Evolutionary conservation across 306 rosid species (phyloP).

Genomic region (Sechiopsis laciniata): DNA sequence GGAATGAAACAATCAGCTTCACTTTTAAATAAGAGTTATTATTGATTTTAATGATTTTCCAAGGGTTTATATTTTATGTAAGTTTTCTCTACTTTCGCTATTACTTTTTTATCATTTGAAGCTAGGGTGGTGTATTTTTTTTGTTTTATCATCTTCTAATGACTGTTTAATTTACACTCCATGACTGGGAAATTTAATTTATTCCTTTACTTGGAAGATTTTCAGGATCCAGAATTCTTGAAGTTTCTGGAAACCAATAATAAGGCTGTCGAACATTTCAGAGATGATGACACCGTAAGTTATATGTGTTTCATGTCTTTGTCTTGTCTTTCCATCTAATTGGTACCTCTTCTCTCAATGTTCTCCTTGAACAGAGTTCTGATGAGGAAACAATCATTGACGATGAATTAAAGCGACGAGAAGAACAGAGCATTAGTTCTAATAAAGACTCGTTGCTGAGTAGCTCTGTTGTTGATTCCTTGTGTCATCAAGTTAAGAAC

Average conservation of each 20-base stretch:
- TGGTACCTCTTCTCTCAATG: neutral
- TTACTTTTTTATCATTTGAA: neutral
- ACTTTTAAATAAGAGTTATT: neutral
- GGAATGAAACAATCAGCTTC: neutral
- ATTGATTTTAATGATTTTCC: neutral
- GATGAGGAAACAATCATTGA: constrained; percentile 51
- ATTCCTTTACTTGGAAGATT: constrained; percentile 30
- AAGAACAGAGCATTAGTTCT: constrained; percentile 26
- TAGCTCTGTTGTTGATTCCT: constrained; percentile 42
- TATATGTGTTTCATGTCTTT: neutral
- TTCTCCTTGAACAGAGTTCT: constrained; percentile 38
- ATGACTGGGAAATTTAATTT: constrained; percentile 19
- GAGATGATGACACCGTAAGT: constrained; percentile 39
- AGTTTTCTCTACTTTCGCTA: neutral
- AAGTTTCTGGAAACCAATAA: constrained; percentile 47
- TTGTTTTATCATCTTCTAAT: neutral
- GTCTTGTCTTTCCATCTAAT: neutral
- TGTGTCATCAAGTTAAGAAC: constrained; percentile 51
- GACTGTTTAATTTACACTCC: constrained; percentile 7
- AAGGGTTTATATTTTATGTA: neutral
- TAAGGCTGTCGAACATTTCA: constrained; percentile 25
- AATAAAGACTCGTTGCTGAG: constrained; percentile 38
- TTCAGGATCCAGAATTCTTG: constrained; percentile 63
- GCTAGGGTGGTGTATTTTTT: neutral
- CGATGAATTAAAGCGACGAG: constrained; percentile 29